Base-by-base conservation (phyloP, 2,329 filamentous ascomycete species). In the Emergomyces pasteurianus region DNA sequence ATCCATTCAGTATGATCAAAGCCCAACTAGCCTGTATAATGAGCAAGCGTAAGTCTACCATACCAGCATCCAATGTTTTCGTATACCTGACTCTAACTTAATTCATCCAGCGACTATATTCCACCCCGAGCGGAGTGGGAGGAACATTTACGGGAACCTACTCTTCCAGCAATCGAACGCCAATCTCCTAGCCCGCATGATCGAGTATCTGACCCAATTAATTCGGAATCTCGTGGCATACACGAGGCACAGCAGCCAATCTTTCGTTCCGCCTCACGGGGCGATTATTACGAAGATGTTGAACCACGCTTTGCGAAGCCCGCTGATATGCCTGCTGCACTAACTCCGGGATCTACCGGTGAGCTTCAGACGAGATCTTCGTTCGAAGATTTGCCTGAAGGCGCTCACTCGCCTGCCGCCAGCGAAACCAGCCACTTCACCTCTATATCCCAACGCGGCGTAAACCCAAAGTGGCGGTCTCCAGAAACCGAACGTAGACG, bases 361-460 rank as follows among this genome's bases (percentile, higher is more conserved):
- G 68, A 72, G 70, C 73, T 75, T 62, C 71, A 73, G 60, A 68
- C 70, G 34, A 77, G 76, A 58, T 75, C 78, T 40, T 80, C 79
- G 18, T 86, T 84, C 65, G 88, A 91, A 64, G 84, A 88, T 63
- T 71, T 86, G 42, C 82, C 82, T 50, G 81, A 83, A 64, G 82
- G 81, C 55, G 78, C 81, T 52, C 83, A 88, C 67, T 92, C 86
- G 68, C 91, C 89, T 38, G 84, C 86, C 36, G 83, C 86, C 67
- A 92, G 88, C 64, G 90, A 96, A 69, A 82, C 84, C 28, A 92
- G 86, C 53, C 89, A 88, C 67, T 96, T 96, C 74, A 96, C 92
- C 1, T 94, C 89, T 12, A 87, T 97, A 53, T 92, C 88, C 0
- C 91, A 96, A 74, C 83, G 92, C 40, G 88, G 89, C 1, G 78